Percentiles rank a stretch among this genome's conserved stretches.
phyloP scores from a whole-genome alignment of 1,139 yeast genomes.

The Taphrina populina region DNA sequence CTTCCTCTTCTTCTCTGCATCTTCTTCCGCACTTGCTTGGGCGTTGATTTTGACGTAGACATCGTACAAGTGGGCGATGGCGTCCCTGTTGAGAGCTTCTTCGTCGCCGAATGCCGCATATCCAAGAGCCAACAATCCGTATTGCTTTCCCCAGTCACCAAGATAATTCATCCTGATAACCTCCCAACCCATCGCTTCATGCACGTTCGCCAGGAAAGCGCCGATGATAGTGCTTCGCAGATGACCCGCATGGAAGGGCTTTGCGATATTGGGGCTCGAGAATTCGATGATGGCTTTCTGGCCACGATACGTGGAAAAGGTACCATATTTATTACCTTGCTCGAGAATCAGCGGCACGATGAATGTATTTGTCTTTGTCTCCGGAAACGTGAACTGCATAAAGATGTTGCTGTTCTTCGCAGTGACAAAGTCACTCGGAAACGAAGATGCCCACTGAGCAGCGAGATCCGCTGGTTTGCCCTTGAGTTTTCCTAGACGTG shows the following conservation, averaged over 20 bases:
- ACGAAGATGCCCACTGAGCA: conserved; percentile 65
- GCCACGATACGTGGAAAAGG: conserved; percentile 69
- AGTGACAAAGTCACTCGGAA: conserved; percentile 50
- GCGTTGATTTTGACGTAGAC: conserved; percentile 86
- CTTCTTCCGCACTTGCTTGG: conserved; percentile 44
- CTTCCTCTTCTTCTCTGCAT: conserved; percentile 30
- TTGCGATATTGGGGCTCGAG: conserved; percentile 97
- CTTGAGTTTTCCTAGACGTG: conserved; percentile 88
- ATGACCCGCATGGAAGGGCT: conserved; percentile 99
- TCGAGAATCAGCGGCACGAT: conserved; percentile 70
- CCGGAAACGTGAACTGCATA: conserved; percentile 80
- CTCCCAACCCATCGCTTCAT: conserved; percentile 86
- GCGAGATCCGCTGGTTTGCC: conserved; percentile 82
- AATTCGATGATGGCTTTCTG: conserved; percentile 81
- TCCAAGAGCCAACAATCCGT: conserved; percentile 82
- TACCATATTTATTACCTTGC: conserved; percentile 65
- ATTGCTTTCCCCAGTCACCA: conserved; percentile 99
- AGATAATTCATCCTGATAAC: conserved; percentile 88
- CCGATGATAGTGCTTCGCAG: conserved; percentile 97
- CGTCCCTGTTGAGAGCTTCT: conserved; percentile 67
- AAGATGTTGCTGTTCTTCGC: conserved; percentile 65
- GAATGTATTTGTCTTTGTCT: conserved; percentile 61
- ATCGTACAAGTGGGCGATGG: conserved; percentile 91
- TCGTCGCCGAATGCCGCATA: conserved; percentile 81
- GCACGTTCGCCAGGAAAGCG: conserved; percentile 87